Evolutionary conservation across 345 rosid genomes (phyloP).

Genomic region (Cochlearia excelsa): DNA sequence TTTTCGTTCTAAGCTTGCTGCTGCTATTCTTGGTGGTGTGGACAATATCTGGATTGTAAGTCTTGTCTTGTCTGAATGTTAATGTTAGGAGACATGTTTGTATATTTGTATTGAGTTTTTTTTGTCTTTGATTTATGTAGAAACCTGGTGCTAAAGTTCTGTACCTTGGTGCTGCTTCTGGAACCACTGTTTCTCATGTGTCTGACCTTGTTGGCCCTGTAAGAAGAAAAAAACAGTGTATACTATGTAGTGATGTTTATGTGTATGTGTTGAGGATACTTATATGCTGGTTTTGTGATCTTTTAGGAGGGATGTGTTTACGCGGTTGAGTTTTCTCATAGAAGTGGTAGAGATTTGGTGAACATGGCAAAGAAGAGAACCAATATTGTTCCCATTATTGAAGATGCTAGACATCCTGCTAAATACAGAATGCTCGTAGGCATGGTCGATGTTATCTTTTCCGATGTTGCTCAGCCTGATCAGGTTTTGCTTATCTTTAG

Average conservation of each 20-base stretch:
- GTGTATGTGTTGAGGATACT: background rate
- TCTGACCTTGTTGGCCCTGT: constrained; percentile 97
- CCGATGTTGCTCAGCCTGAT: constrained; percentile 99
- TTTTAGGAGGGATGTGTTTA: constrained; percentile 80
- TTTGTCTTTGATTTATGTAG: constrained; percentile 31
- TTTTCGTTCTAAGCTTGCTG: constrained; percentile 92
- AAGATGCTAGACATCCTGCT: constrained; percentile 97
- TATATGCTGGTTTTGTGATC: background rate
- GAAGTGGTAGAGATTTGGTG: constrained; percentile 96
- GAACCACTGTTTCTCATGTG: constrained; percentile 98
- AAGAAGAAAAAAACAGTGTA: constrained; percentile 25
- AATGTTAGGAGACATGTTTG: background rate
- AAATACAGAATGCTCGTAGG: constrained; percentile 98
- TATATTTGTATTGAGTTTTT: background rate
- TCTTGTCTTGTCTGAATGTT: background rate
- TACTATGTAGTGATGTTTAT: background rate
- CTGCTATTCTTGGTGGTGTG: constrained; percentile 97
- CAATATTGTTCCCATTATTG: constrained; percentile 90
- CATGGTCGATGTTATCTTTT: constrained; percentile 98
- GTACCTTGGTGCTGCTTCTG: constrained; percentile 98
- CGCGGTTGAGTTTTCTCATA: constrained; percentile 94
- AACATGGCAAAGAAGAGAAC: constrained; percentile 99
- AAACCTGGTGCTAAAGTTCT: constrained; percentile 96
- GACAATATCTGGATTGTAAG: constrained; percentile 94
- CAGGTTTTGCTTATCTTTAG: constrained; percentile 56